Percentiles rank a stretch among this genome's conserved stretches.
These are phyloP conservation scores for Neurospora sublineolata DNA, from an alignment of 495 filamentous ascomycete species.

Conservation along the genomic window DNA sequence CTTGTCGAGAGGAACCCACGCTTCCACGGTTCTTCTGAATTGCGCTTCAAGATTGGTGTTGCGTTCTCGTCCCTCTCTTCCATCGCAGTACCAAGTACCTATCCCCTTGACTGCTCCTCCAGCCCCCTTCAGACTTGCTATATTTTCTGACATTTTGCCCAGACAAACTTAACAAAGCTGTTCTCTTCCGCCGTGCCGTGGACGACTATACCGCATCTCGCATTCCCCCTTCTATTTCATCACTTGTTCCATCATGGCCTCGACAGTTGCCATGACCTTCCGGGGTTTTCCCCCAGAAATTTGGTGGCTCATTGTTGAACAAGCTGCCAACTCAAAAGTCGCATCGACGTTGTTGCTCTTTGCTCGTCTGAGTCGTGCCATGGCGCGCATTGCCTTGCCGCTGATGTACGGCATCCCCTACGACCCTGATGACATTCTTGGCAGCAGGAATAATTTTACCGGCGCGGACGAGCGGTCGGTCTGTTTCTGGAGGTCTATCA, in stretches of 20 bases:
- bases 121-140: neutral
- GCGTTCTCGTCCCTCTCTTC: neutral
- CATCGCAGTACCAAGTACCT: neutral
- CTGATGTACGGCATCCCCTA: constrained; percentile 46
- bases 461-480: constrained; percentile 36
- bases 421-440: constrained; percentile 8
- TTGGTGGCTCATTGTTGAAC: constrained; percentile 45
- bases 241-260: neutral
- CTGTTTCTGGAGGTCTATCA: constrained; percentile 57
- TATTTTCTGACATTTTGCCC: neutral
- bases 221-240: neutral
- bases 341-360: constrained; percentile 48
- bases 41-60: neutral
- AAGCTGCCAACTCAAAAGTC: constrained; percentile 39
- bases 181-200: neutral
- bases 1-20: neutral
- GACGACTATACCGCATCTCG: neutral
- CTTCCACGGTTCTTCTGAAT: neutral
- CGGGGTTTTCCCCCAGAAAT: constrained; percentile 44
- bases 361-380: constrained; percentile 35
- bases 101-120: neutral
- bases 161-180: neutral
- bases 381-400: constrained; percentile 47
- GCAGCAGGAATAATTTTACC: constrained; percentile 3
- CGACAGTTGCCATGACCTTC: neutral